A percentile compares a stretch with the other conserved stretches of the same genome.
These are phyloP conservation scores for Nicotiana paniculata DNA, from an alignment of 257 asterid genomes.

Conservation along the genomic window DNA sequence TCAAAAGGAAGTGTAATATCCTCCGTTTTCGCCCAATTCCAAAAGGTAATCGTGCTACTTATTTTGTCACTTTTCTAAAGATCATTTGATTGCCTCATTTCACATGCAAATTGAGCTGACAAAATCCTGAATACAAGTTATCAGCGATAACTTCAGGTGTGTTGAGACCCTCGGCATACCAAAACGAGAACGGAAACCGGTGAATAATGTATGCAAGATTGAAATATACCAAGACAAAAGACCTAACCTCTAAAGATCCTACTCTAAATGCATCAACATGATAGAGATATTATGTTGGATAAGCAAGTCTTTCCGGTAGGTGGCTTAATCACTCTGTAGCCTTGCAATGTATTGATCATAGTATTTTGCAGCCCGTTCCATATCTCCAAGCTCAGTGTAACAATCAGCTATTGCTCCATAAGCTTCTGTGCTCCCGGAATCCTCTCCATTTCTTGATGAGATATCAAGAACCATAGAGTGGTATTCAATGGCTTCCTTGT, in stretches of 20 bases:
- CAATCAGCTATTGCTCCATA: constrained; percentile 98
- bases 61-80: too few relatives aligned
- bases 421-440: constrained; percentile 91
- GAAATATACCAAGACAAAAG: neutral
- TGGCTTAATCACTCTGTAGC: neutral
- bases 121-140: neutral
- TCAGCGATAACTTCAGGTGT: neutral
- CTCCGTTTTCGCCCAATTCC: neutral
- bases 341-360: constrained; percentile 84
- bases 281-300: neutral
- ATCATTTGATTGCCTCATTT: neutral
- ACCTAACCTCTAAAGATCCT: neutral
- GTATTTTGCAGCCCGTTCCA: constrained; percentile 84
- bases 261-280: neutral
- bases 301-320: neutral
- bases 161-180: neutral
- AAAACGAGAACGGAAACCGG: neutral
- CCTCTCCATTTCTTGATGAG: constrained; percentile 78
- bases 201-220: neutral
- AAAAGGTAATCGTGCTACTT: too few relatives aligned
- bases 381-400: constrained; percentile 89
- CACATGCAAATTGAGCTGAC: neutral
- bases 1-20: neutral
- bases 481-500: constrained; percentile 75
- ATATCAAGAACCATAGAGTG: constrained; percentile 76